Evolutionary conservation across 495 filamentous ascomycete species (phyloP), one percentile per base, ranked within the genome.

Genomic region (Hamigera avellanea): DNA sequence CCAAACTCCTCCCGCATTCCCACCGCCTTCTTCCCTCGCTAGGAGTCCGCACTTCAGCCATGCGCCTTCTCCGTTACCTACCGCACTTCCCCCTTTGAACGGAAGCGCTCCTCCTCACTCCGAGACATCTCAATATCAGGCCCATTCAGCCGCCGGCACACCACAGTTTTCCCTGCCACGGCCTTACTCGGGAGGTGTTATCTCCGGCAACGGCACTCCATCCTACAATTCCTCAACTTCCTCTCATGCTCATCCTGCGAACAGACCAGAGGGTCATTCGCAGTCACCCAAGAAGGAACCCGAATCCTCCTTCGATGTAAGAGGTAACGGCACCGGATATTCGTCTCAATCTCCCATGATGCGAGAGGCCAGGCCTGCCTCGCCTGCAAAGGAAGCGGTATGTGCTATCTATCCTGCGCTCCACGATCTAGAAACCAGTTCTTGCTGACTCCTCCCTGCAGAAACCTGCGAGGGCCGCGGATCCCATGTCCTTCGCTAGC

Each of bases 401-500:
- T 9, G 21, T 23, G 5, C 9, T 23, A 9, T 23, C 9, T 23
- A 23, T 4, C 21, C 9, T 5, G 9, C 21, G 21, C 21, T 23
- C 9, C 21, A 23, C 21, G 4, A 9, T 9, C 5, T 23, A 9
- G 21, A 23, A 23, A 23, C 26, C 34, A 33, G 27, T 31, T 35
- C 21, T 29, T 33, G 38, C 39, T 35, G 17, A 43, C 18, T 13
- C 16, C 26, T 35, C 33, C 29, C 32, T 41, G 32, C 42, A 83
- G 70, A 81, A 72, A 34, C 67, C 76, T 21, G 67, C 75, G 36
- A 74, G 81, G 43, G 73, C 79, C 35, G 75, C 78, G 14, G 80
- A 88, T 57, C 81, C 86, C 10, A 94, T 94, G 86, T 85, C 84
- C 2, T 86, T 94, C 45, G 86, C 84, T 21, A 91, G 82, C 52